Percentiles rank a stretch among this genome's conserved stretches.
phyloP scores from a whole-genome alignment of 768 basidiomycete species.

The Serendipita sp. region DNA sequence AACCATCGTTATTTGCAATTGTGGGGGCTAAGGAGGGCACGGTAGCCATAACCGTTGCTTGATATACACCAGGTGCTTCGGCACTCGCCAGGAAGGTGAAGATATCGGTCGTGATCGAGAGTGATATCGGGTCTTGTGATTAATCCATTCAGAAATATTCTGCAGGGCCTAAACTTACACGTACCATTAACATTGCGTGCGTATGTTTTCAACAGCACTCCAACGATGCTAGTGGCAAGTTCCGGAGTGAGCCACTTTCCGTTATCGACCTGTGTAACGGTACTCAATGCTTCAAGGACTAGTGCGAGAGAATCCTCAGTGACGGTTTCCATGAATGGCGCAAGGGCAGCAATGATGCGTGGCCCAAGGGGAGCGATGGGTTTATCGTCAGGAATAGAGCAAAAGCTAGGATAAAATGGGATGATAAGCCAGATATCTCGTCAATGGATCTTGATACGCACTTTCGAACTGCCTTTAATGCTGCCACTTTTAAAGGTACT shows the following conservation, averaged over 20 bases:
- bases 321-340: slow-evolving; percentile 64
- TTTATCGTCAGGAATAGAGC: slow-evolving; percentile 43
- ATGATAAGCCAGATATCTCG: slow-evolving; percentile 4
- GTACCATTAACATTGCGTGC: slow-evolving; percentile 71
- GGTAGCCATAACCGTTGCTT: slow-evolving; percentile 53
- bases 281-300: slow-evolving; percentile 71
- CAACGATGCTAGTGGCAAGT: slow-evolving; percentile 47
- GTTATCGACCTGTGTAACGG: slow-evolving; percentile 57
- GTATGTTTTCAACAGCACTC: slow-evolving; percentile 68
- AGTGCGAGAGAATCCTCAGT: slow-evolving; percentile 82
- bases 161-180: slow-evolving; percentile 9
- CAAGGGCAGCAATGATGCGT: slow-evolving; percentile 63
- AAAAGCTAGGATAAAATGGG: slow-evolving; percentile 61
- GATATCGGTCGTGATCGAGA: slow-evolving; percentile 73
- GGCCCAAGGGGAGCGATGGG: slow-evolving; percentile 48
- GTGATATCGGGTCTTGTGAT: slow-evolving; percentile 65
- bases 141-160: neutral
- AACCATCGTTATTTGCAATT: slow-evolving; percentile 52
- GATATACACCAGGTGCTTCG: slow-evolving; percentile 43
- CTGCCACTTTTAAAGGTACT: slow-evolving; percentile 86
- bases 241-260: slow-evolving; percentile 57
- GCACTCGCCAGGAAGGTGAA: slow-evolving; percentile 54
- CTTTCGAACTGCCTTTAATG: slow-evolving; percentile 90
- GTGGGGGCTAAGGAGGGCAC: slow-evolving; percentile 57
- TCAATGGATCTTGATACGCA: slow-evolving; percentile 23